Evolutionary conservation across 2,329 filamentous ascomycete species (phyloP).

Genomic region (Acephala macrosclerotiorum): DNA sequence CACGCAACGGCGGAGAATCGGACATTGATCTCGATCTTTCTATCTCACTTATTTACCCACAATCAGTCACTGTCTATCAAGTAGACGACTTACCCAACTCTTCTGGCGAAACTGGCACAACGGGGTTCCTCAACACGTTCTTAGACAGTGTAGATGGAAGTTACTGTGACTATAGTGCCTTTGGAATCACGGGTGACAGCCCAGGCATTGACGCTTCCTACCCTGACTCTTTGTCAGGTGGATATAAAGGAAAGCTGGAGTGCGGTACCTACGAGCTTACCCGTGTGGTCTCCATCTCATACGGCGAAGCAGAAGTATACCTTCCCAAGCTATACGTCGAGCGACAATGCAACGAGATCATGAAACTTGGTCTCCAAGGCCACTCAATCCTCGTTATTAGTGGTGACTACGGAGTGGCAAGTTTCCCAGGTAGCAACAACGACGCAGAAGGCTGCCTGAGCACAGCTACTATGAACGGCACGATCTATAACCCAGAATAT

Average conservation of each 20-base stretch:
- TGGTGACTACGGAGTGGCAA: conserved; percentile 52
- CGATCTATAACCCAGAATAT: conserved; percentile 50
- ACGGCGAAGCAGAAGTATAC: conserved; percentile 58
- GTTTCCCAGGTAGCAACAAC: conserved; percentile 41
- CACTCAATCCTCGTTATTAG: conserved; percentile 54
- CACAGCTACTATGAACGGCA: conserved; percentile 51
- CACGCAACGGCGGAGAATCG: conserved; percentile 40
- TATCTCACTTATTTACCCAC: conserved; percentile 48
- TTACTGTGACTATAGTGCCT: conserved; percentile 33
- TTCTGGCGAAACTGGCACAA: conserved; percentile 36
- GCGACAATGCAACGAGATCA: conserved; percentile 55
- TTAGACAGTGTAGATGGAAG: conserved; percentile 51
- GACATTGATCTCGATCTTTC: conserved; percentile 47
- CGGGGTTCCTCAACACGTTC: conserved; percentile 52
- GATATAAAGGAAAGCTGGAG: conserved; percentile 49
- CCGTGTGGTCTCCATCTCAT: conserved; percentile 55
- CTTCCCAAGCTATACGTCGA: conserved; percentile 60
- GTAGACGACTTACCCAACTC: conserved; percentile 46
- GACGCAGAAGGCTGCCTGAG: conserved; percentile 43
- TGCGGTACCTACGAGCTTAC: conserved; percentile 36
- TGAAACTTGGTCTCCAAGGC: conserved; percentile 58
- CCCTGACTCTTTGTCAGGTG: conserved; percentile 38
- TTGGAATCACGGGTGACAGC: conserved; percentile 36
- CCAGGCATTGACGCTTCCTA: conserved; percentile 33
- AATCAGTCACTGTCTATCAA: conserved; percentile 47